These are phyloP conservation scores for Monosporozyma unispora DNA, from an alignment of 805 yeast genomes.

Conservation along the genomic window DNA sequence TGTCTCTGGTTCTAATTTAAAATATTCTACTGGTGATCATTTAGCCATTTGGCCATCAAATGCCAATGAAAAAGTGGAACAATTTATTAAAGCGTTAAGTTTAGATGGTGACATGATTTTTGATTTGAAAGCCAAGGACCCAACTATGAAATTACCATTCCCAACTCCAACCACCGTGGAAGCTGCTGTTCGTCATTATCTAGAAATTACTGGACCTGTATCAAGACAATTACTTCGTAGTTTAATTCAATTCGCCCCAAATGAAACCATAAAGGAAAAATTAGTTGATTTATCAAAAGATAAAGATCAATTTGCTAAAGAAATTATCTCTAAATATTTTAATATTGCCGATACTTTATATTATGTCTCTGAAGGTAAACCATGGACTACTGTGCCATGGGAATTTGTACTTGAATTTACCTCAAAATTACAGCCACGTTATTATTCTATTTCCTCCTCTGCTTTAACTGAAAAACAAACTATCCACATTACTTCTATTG, in stretches of 20 bases:
- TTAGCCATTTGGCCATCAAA: slow-evolving; percentile 92
- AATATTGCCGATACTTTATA: slow-evolving; percentile 72
- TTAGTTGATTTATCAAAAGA: slow-evolving; percentile 47
- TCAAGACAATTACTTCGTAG: slow-evolving; percentile 78
- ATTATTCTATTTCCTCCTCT: slow-evolving; percentile 94
- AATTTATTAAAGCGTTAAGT: slow-evolving; percentile 55
- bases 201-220: slow-evolving; percentile 87
- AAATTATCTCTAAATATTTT: slow-evolving; percentile 50
- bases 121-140: slow-evolving; percentile 57
- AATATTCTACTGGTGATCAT: slow-evolving; percentile 93
- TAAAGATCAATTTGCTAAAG: slow-evolving; percentile 57
- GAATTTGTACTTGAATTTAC: slow-evolving; percentile 74
- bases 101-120: slow-evolving; percentile 46
- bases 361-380: slow-evolving; percentile 48
- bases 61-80: slow-evolving; percentile 60
- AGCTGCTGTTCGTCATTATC: slow-evolving; percentile 73
- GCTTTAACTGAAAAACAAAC: slow-evolving; percentile 65
- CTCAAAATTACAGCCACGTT: slow-evolving; percentile 83
- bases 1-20: slow-evolving; percentile 60
- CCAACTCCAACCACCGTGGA: slow-evolving; percentile 81
- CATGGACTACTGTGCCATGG: slow-evolving; percentile 78
- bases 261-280: slow-evolving; percentile 33
- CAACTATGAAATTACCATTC: slow-evolving; percentile 54
- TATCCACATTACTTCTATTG: slow-evolving; percentile 84
- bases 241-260: slow-evolving; percentile 81